Conservation (phyloP, 768 basidiomycete species). For the Rhodosporidiobolus sp. region DNA sequence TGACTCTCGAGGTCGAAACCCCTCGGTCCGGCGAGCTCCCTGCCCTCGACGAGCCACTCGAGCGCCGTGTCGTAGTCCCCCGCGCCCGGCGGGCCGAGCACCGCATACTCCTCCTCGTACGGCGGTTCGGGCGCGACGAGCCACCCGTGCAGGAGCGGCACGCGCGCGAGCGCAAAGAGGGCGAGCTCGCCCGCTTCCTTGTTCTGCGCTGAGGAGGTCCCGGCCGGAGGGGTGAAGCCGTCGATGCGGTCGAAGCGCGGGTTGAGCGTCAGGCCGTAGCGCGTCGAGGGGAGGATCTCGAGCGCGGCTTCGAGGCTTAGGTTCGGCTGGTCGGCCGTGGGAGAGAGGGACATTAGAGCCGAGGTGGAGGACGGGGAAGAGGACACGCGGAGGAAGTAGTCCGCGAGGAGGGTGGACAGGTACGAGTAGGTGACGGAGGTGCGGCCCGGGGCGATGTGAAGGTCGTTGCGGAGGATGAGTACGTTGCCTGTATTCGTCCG, state of each 20-base stretch:
- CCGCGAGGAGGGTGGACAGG: constrained; percentile 76
- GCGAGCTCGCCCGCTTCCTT: constrained; percentile 63
- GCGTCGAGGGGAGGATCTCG: constrained; percentile 71
- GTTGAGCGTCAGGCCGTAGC: constrained; percentile 85
- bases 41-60: constrained; percentile 72
- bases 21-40: constrained; percentile 63
- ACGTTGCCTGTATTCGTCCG: constrained; percentile 66
- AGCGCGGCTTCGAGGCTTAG: constrained; percentile 62
- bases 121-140: constrained; percentile 44
- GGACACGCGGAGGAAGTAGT: constrained; percentile 61
- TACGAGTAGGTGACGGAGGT: constrained; percentile 71
- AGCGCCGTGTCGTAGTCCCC: constrained; percentile 71
- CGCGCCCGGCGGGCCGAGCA: constrained; percentile 26
- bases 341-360: constrained; percentile 41
- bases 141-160: constrained; percentile 86
- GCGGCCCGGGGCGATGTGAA: constrained; percentile 57
- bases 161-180: constrained; percentile 76
- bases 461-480: constrained; percentile 76
- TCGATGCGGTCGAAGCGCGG: constrained; percentile 63
- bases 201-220: constrained; percentile 28
- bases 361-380: not conserved
- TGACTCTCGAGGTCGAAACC: constrained; percentile 43
- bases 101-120: constrained; percentile 39
- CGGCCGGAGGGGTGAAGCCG: constrained; percentile 47
- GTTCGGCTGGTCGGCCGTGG: not conserved